Conservation (phyloP, 2,329 filamentous ascomycete genomes). For the Sclerotinia trifoliorum region DNA sequence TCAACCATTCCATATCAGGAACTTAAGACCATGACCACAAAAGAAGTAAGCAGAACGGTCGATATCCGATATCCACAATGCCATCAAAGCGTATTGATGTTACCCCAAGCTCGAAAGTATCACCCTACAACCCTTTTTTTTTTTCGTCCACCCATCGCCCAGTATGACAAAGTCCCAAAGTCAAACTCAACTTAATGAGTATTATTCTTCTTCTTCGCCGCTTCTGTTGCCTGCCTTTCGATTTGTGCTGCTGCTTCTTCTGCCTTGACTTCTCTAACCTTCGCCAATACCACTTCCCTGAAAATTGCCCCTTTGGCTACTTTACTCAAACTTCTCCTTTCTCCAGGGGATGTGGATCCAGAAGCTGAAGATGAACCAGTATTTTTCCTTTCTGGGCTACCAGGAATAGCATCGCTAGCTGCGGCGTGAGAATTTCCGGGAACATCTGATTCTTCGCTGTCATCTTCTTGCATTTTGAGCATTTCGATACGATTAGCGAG, state of each 20-base stretch:
- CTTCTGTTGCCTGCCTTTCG: conserved; percentile 42
- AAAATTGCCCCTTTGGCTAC: conserved; percentile 72
- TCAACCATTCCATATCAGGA: conserved; percentile 9
- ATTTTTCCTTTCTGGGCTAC: conserved; percentile 25
- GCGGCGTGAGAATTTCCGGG: conserved; percentile 58
- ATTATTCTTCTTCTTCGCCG: conserved; percentile 34
- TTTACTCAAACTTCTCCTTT: conserved; percentile 48
- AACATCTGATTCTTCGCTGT: conserved; percentile 68
- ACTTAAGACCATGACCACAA: not conserved
- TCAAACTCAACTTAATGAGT: conserved; percentile 21
- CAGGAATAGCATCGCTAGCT: conserved; percentile 46
- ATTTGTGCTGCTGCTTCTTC: conserved; percentile 75
- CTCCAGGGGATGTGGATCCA: conserved; percentile 27
- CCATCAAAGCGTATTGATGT: conserved; percentile 15
- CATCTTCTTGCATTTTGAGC: conserved; percentile 90
- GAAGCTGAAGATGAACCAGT: conserved; percentile 24
- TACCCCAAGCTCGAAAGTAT: conserved; percentile 17
- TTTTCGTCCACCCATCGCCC: not conserved
- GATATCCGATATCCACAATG: conserved; percentile 16
- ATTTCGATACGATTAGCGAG: conserved; percentile 92
- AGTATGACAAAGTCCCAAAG: not conserved
- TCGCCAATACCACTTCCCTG: conserved; percentile 89
- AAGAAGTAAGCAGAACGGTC: conserved; percentile 18
- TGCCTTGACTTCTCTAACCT: conserved; percentile 85
- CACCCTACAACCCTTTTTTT: conserved; percentile 5